phyloP scores from a whole-genome alignment of 2,329 filamentous ascomycete species.

The Neopestalotiopsis clavispora region DNA sequence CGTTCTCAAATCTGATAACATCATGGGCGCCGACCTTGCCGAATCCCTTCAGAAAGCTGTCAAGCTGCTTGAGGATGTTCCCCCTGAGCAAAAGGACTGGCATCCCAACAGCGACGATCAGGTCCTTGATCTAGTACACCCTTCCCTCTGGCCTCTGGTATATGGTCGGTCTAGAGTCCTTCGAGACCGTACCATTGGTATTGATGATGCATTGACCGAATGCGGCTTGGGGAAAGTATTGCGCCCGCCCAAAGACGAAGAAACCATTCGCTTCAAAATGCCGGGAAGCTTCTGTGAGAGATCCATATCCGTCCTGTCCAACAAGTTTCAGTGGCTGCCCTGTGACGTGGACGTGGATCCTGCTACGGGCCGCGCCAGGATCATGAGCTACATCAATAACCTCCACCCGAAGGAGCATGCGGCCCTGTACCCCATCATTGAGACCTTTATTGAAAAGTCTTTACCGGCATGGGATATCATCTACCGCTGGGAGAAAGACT shows the following conservation, averaged over 20 bases:
- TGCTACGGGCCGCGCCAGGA: conserved; percentile 29
- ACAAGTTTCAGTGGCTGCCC: conserved; percentile 50
- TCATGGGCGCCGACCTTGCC: too few species aligned
- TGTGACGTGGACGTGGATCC: conserved; percentile 32
- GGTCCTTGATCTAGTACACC: conserved; percentile 64
- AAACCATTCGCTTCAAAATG: too few species aligned
- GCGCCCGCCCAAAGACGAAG: too few species aligned
- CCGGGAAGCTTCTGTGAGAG: too few species aligned
- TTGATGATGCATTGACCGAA: conserved; percentile 21
- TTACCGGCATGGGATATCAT: conserved; percentile 46
- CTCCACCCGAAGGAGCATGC: conserved; percentile 41
- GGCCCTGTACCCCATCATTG: conserved; percentile 39
- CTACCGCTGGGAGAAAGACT: too few species aligned
- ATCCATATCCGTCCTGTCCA: conserved; percentile 27
- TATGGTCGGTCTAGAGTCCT: conserved; percentile 48
- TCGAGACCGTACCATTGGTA: conserved; percentile 32
- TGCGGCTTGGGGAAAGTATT: too few species aligned
- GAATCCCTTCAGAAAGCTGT: too few species aligned
- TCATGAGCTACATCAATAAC: conserved; percentile 52
- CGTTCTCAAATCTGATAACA: too few species aligned
- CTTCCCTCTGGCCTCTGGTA: conserved; percentile 62
- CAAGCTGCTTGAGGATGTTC: too few species aligned
- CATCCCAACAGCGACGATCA: conserved; percentile 57
- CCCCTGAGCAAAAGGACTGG: conserved; percentile 47
- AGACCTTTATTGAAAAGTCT: conserved; percentile 39